Base-by-base conservation (phyloP, 2,329 filamentous ascomycete species). In the Paramyrothecium sp. region DNA sequence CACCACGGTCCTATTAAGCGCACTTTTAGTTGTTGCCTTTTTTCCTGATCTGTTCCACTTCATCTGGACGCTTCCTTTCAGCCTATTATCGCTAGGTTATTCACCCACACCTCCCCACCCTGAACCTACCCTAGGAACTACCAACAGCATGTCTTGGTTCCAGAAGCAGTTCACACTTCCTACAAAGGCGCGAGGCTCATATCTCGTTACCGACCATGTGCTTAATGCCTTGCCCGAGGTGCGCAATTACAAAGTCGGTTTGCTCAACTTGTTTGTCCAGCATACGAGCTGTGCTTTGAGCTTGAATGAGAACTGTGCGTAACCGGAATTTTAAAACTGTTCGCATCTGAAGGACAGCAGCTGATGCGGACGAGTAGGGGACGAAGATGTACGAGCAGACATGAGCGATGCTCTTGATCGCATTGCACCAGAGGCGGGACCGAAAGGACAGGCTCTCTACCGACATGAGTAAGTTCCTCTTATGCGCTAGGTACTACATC, bases 381-480 rank as follows among this genome's bases (percentile, higher is more conserved):
- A 94, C 68, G 69, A 72, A 50, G 91, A 96, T 75, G 95, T 99
- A n/a, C 84, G 92, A 58, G 84, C 83, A 46, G 92, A 99, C 74
- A 97, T 98, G 94, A 92, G 86, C 69, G 92, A 97, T 77, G 92
- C 94, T 51, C 80, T 99, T 63, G 94, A 99, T 74, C 82, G 92
- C 49, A 90, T 99, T 67, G 95, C 89, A 47, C 92, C 93, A 0
- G 90, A 91, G 68, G 74, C 75, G 5, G 93, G 96, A 56, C 83
- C 81, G 22, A 88, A 88, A 69, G 89, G 89, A 3, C 81, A 87
- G 71, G 81, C 85, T 10, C 73, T 98, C 50, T 99, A 98, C 75
- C 80, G 91, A 48, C 95, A 99, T 76, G 69, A 73, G 73, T 74
- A 59, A 65, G 71, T 66, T 11, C 33, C 11, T 19, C 16, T 19